Base-by-base conservation (phyloP, 1,139 yeast species). In the Zygoascus sp. region DNA sequence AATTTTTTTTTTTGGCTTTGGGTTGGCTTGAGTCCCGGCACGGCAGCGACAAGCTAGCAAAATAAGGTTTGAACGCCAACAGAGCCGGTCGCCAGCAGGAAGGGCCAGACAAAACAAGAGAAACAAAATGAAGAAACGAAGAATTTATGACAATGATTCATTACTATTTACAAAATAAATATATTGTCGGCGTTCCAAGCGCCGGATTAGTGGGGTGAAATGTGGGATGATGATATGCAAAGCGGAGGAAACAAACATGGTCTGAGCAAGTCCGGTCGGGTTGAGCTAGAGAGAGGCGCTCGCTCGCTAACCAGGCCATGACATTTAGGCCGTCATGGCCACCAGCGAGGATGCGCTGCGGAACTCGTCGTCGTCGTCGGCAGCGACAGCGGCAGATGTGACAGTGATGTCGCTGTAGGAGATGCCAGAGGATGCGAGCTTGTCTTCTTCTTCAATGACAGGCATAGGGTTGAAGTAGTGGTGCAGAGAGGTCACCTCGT, bases 361-460 rank as follows among this genome's bases (percentile, higher is more conserved):
- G 22, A 44, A 46, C 11, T 47, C 50, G 5, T 42, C 47, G 22
- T 49, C 52, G 25, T 50, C 53, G 16, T 47, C 52, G n/a, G 52
- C 58, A 5, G 47, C 56, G 20, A 50, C 55, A 11, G 51, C 57
- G 7, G 58, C 50, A 13, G 56, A 48, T 40, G 37, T 30, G 6
- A 40, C 36, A 40, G 52, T 13, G 44, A 47, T 32, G 48, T 32
- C 36, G 17, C 32, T 37, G 16, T 30, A 32, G 10, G 34, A 32
- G n/a, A 40, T 11, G 5, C 51, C 16, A 48, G 23, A 6, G 53
- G 58, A 21, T 42, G 38, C 28, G 32, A 38, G 40, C 50, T 32
- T 20, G 20, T 49, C 50, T 7, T 53, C 58, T 34, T 58, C 61
- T 32, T 54, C 58, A 22, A 57, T 57, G 15, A 54, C 50, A 10